These are phyloP conservation scores for Rhizopus stolonifer DNA, from an alignment of 371 early-diverging fungal genomes.

Conservation along the genomic window DNA sequence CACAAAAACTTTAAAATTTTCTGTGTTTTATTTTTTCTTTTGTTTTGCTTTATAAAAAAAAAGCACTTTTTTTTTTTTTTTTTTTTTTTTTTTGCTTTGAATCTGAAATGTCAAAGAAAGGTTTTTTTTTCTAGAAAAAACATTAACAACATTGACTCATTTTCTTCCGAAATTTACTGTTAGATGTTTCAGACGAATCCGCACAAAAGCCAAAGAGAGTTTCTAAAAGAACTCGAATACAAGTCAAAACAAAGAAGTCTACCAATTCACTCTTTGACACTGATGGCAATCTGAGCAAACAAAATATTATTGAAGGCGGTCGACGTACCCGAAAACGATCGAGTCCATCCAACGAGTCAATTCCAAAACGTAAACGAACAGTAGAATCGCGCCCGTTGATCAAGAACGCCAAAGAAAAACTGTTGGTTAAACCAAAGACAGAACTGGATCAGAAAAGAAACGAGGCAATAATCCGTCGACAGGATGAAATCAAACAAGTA, in stretches of 20 bases:
- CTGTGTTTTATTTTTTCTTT: too few species aligned
- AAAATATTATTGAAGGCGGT: slow-evolving; percentile 38
- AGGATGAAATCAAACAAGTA: slow-evolving; percentile 40
- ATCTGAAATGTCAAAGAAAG: slow-evolving; percentile 1
- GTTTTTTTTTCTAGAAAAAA: neutral
- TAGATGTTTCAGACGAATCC: neutral
- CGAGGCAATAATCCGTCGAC: slow-evolving; percentile 31
- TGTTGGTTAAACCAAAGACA: slow-evolving; percentile 21
- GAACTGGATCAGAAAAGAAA: slow-evolving; percentile 38
- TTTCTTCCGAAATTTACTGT: neutral
- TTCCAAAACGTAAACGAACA: neutral
- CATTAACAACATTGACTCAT: neutral
- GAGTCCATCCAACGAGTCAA: neutral
- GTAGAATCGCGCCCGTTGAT: slow-evolving; percentile 3
- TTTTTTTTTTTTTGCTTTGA: neutral
- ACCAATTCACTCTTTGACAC: slow-evolving; percentile 40
- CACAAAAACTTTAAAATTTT: neutral
- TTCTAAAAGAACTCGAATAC: slow-evolving; percentile 29
- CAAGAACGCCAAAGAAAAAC: slow-evolving; percentile 22
- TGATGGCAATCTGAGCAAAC: slow-evolving; percentile 42
- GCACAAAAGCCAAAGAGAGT: neutral
- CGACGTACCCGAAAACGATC: slow-evolving; percentile 14
- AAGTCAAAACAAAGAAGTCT: slow-evolving; percentile 24
- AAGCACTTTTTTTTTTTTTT: slow-evolving; percentile 13
- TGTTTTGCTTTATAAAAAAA: too few species aligned